These are phyloP conservation scores for Sporothrix inflata DNA, from an alignment of 2,329 filamentous ascomycete genomes.

Conservation along the genomic window DNA sequence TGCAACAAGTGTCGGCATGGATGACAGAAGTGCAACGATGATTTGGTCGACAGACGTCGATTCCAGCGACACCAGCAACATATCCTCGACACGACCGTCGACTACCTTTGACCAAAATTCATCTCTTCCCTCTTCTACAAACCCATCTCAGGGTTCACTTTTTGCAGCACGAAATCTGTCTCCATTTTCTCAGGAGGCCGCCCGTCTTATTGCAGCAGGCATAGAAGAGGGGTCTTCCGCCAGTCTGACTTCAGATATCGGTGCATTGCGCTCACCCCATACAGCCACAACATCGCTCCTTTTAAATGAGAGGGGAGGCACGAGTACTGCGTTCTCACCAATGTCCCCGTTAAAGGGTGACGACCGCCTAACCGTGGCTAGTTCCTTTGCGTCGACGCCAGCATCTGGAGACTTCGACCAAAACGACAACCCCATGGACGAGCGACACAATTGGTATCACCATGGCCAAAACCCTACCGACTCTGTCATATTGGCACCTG, in stretches of 20 bases:
- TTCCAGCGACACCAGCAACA: constrained; percentile 21
- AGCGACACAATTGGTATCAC: constrained; percentile 25
- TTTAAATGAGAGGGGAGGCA: not conserved
- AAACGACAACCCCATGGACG: not conserved
- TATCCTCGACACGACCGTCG: constrained; percentile 25
- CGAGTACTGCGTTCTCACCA: constrained; percentile 12
- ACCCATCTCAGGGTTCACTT: constrained; percentile 23
- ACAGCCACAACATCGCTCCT: not conserved
- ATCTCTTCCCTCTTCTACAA: constrained; percentile 18
- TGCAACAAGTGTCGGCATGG: not conserved
- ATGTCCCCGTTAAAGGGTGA: constrained; percentile 12
- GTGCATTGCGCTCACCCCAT: constrained; percentile 2
- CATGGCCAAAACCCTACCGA: constrained; percentile 12
- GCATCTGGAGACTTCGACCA: constrained; percentile 14
- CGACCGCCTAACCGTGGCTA: constrained; percentile 6
- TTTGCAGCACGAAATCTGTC: constrained; percentile 4
- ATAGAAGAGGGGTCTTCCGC: not conserved
- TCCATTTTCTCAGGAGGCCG: not conserved
- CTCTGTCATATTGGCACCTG: constrained; percentile 12
- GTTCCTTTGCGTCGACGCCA: constrained; percentile 26
- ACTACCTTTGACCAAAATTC: constrained; percentile 25
- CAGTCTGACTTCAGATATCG: not conserved
- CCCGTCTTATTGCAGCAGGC: constrained; percentile 10
- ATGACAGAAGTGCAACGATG: constrained; percentile 19
- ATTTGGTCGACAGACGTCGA: constrained; percentile 30